Conservation (phyloP, 2,329 filamentous ascomycete genomes). For the Emericellopsis atlantica region DNA sequence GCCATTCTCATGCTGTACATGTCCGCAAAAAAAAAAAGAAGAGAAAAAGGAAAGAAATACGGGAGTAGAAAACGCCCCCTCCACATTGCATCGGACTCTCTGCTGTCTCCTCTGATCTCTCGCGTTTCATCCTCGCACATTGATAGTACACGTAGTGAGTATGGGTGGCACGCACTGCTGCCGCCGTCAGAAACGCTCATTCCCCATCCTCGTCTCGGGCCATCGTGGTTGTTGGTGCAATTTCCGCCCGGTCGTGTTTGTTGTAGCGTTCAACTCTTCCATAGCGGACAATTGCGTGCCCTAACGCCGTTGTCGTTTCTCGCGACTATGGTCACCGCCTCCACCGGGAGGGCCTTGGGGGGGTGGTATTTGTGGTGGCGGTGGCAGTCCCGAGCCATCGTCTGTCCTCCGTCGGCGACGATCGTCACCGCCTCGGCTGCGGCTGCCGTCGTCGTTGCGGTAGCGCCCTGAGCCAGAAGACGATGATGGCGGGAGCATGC, state of each 20-base stretch:
- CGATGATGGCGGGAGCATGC: no score
- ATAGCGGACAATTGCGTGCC: not conserved
- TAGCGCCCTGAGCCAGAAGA: not conserved
- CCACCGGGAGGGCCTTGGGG: not conserved
- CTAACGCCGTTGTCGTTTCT: not conserved
- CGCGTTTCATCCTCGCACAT: no score
- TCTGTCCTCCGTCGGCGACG: not conserved
- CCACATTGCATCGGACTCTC: no score
- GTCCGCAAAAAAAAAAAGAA: slow-evolving; percentile 1
- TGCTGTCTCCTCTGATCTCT: no score
- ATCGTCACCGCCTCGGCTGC: not conserved
- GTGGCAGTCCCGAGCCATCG: no score
- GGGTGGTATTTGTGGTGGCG: no score
- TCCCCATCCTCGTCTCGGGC: no score
- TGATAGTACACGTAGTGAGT: no score
- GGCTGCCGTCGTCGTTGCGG: not conserved
- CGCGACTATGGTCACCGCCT: not conserved
- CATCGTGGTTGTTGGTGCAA: not conserved
- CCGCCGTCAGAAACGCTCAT: no score
- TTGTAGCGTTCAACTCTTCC: not conserved
- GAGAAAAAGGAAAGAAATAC: not conserved
- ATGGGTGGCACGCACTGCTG: no score
- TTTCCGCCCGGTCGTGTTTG: not conserved
- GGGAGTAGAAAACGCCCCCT: not conserved
- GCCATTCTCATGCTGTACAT: not conserved